phyloP scores from a whole-genome alignment of 2,329 filamentous ascomycete species.

The Aspergillus sclerotialis region DNA sequence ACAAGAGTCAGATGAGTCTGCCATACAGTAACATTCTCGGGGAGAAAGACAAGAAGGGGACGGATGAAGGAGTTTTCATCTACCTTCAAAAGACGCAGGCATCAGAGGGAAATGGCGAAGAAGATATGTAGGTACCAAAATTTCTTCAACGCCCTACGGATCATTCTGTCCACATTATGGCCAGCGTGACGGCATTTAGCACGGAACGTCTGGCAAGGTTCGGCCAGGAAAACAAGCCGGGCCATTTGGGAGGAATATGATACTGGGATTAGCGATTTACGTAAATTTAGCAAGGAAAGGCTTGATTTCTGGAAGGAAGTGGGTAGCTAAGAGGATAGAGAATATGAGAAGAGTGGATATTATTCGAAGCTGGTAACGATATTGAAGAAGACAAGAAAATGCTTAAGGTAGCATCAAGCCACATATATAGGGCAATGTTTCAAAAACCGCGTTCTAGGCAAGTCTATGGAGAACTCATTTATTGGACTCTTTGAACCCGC shows the following conservation, averaged over 20 bases:
- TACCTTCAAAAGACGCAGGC: neutral
- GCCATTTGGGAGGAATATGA: neutral
- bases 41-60: constrained; percentile 61
- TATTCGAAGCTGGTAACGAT: too few species aligned
- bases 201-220: too few species aligned
- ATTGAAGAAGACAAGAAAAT: too few species aligned
- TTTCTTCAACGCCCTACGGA: neutral
- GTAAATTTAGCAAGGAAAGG: too few species aligned
- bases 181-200: too few species aligned
- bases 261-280: neutral
- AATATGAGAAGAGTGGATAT: too few species aligned
- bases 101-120: neutral
- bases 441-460: neutral
- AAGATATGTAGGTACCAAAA: neutral
- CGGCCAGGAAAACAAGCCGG: neutral
- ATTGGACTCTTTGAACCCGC: too few species aligned
- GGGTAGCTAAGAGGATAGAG: neutral
- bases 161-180: neutral
- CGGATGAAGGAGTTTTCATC: constrained; percentile 6
- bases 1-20: constrained; percentile 82
- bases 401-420: too few species aligned
- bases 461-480: too few species aligned
- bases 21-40: constrained; percentile 72
- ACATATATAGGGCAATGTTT: too few species aligned
- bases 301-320: too few species aligned